phyloP scores from a whole-genome alignment of 1,139 yeast species.

The Saccharomyces pastorianus region DNA sequence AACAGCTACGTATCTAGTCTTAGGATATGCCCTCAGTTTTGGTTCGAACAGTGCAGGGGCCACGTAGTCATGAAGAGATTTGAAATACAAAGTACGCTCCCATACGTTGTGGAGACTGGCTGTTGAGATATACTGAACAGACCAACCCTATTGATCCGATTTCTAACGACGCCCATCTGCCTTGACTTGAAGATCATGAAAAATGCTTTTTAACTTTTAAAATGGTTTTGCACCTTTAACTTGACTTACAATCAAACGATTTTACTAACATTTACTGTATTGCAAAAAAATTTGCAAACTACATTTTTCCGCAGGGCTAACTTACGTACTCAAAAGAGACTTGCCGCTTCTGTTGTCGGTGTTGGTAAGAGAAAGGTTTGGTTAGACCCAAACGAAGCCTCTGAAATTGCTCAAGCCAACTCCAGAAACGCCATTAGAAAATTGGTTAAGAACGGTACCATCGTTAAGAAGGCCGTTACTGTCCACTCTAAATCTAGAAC shows the following conservation, averaged over 20 bases:
- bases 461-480: slow-evolving; percentile 95
- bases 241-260: neutral
- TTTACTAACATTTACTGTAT: neutral
- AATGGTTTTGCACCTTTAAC: too few relatives aligned
- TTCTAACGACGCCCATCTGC: too few relatives aligned
- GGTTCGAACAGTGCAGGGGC: too few relatives aligned
- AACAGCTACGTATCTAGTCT: too few relatives aligned
- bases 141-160: too few relatives aligned
- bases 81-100: too few relatives aligned
- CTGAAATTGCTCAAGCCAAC: slow-evolving; percentile 96
- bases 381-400: slow-evolving; percentile 98
- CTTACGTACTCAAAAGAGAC: slow-evolving; percentile 98
- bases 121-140: too few relatives aligned
- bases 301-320: slow-evolving; percentile 62
- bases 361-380: slow-evolving; percentile 99
- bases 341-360: slow-evolving; percentile 98
- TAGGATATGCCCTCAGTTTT: too few relatives aligned
- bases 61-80: too few relatives aligned
- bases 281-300: neutral
- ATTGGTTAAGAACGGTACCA: slow-evolving; percentile 95
- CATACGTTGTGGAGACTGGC: too few relatives aligned
- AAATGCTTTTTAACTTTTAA: too few relatives aligned
- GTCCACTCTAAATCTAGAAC: slow-evolving; percentile 99
- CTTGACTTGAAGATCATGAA: too few relatives aligned
- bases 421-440: slow-evolving; percentile 98